Evolutionary conservation across 73 alveolate genomes (phyloP), one percentile per base, ranked within the genome.

Genomic region (Paramecium sonneborni): DNA sequence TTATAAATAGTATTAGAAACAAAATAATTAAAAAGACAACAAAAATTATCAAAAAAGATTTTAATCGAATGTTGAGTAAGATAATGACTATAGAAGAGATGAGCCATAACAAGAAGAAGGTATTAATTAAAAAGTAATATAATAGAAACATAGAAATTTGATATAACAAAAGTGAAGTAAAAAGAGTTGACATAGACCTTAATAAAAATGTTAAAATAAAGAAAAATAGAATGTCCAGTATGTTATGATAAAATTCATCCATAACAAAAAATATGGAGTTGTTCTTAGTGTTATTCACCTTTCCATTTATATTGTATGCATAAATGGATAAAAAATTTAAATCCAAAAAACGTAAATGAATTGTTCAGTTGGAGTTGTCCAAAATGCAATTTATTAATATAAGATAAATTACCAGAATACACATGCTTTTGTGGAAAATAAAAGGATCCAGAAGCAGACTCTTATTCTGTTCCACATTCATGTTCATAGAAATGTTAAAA

Each of bases 291-390:
- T 92, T 93, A 95, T 92, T 92, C 96, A 44, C 97, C 98, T n/a
- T 85, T 94, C 35, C 99, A 97, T 90, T 89, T 97, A 52, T 95
- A 97, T 48, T 97, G 99, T 90, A 95, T 96, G 20, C 93, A 94
- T 82, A 97, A 96, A 94, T 97, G 99, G 99, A 96, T 97, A 32
- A 95, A 96, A 84, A 97, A 97, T 68, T 91, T 95, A 24, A 97
- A 97, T 92, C 94, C 96, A 24, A 85, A 91, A 35, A 89, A 46
- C 43, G 14, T n/a, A 8, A 92, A 95, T 20, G 86, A 86, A 23
- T 58, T 89, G 57, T 93, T 86, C 38, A 87, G 95, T 32, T 97
- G 98, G 98, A 96, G 99, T 28, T 97, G 99, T 79, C 99, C 99
- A 4, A 97, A 96, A 55, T 97, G 99, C 93, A 94, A 97, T 85